Conservation (phyloP, 208 protist species). For the Crithidia mellificae region DNA sequence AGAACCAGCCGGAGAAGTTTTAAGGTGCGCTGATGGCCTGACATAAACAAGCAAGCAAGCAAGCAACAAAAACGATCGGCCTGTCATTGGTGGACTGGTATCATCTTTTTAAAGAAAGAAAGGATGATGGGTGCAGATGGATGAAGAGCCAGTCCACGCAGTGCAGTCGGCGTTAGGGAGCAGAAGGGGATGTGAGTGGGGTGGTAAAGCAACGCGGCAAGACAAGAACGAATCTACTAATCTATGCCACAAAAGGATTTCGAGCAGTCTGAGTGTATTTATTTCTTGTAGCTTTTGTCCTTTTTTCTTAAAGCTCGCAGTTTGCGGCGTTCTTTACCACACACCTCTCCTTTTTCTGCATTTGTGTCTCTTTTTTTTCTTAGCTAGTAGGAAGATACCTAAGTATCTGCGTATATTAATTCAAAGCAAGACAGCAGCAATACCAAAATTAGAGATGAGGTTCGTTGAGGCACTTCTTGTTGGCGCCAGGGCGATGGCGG, state of each 20-base stretch:
- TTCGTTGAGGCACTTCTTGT: too few relatives aligned
- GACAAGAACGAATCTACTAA: too few relatives aligned
- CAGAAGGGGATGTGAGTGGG: too few relatives aligned
- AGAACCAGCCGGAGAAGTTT: slow-evolving; percentile 86
- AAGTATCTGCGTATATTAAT: slow-evolving; percentile 5
- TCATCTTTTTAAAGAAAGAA: background rate
- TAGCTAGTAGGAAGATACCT: slow-evolving; percentile 19
- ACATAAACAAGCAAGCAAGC: background rate
- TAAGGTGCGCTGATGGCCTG: slow-evolving; percentile 33
- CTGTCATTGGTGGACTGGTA: too few relatives aligned
- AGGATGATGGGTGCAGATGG: background rate
- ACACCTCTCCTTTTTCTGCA: slow-evolving; percentile 1
- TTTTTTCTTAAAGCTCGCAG: background rate
- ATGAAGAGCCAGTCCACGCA: background rate
- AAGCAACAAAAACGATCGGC: background rate
- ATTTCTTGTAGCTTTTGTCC: too few relatives aligned
- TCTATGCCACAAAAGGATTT: too few relatives aligned
- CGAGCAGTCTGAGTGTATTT: too few relatives aligned
- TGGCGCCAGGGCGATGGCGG: too few relatives aligned
- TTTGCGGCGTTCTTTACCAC: background rate
- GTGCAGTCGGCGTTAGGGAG: slow-evolving; percentile 7
- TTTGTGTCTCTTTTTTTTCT: slow-evolving; percentile 11
- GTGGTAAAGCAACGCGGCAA: background rate
- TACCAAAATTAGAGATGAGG: background rate
- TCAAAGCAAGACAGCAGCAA: background rate